Evolutionary conservation across 1,284 basidiomycete genomes (phyloP).

Genomic region (Apiotrichum laibachii): DNA sequence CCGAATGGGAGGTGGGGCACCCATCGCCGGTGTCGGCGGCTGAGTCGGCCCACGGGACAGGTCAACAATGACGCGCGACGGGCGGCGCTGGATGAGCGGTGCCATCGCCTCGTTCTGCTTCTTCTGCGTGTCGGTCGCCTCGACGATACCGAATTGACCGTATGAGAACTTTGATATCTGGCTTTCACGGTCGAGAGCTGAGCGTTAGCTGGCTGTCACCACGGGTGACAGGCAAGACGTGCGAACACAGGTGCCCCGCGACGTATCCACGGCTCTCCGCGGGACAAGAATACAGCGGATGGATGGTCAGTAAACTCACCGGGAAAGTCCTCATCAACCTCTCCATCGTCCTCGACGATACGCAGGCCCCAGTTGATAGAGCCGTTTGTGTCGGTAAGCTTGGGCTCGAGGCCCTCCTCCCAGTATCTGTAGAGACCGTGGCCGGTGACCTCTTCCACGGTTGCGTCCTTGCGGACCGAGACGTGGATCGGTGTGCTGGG

Average conservation of each 20-base stretch:
- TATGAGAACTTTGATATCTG: slow-evolving; percentile 86
- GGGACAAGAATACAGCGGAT: too few species aligned
- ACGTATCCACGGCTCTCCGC: too few species aligned
- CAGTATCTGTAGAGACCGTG: slow-evolving; percentile 87
- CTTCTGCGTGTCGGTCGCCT: slow-evolving; percentile 69
- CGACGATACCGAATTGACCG: slow-evolving; percentile 81
- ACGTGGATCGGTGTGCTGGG: slow-evolving; percentile 56
- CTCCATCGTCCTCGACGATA: slow-evolving; percentile 94
- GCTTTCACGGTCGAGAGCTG: slow-evolving; percentile 83
- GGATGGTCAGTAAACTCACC: slow-evolving; percentile 56
- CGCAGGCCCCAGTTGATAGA: slow-evolving; percentile 91
- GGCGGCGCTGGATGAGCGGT: slow-evolving; percentile 44
- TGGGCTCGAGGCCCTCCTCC: slow-evolving; percentile 79
- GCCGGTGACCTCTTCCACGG: slow-evolving; percentile 92
- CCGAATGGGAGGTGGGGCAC: slow-evolving; percentile 1
- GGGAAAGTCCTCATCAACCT: slow-evolving; percentile 98
- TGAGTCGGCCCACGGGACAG: slow-evolving; percentile 21
- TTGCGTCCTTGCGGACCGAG: slow-evolving; percentile 80
- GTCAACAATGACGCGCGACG: slow-evolving; percentile 39
- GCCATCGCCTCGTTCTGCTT: slow-evolving; percentile 76
- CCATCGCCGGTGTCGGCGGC: neutral
- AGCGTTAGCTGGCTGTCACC: neutral
- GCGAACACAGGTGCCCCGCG: too few species aligned
- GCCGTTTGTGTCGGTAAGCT: slow-evolving; percentile 63
- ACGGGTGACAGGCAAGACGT: too few species aligned